Percentiles rank a stretch among this genome's conserved stretches.
Evolutionary conservation across 495 filamentous ascomycete genomes (phyloP).

Genomic region (Talaromyces thailandensis): DNA sequence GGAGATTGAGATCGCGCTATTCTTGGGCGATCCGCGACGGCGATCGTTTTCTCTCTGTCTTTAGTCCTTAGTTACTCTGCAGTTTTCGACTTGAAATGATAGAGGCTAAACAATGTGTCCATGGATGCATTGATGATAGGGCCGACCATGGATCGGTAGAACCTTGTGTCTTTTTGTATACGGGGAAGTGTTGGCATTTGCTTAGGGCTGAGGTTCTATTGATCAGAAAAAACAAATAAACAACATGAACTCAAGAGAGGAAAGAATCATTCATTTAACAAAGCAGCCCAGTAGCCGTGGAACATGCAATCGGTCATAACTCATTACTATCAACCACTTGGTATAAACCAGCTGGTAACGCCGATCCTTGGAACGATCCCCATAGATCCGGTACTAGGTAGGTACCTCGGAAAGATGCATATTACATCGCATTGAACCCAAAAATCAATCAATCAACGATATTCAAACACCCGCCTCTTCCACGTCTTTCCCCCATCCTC

Average conservation of each 20-base stretch:
- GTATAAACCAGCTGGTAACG: background rate
- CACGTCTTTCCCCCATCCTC: constrained; percentile 2
- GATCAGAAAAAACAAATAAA: background rate
- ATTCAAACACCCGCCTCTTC: constrained; percentile 6
- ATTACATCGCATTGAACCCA: background rate
- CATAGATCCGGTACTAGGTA: background rate
- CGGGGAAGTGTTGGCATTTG: background rate
- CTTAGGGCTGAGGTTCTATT: background rate
- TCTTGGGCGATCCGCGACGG: background rate
- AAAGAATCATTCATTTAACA: background rate
- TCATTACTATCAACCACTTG: background rate
- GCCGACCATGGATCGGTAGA: background rate
- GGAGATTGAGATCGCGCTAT: background rate
- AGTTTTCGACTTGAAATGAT: too few relatives aligned
- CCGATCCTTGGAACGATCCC: background rate
- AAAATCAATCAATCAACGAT: background rate
- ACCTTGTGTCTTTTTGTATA: background rate
- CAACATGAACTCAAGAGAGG: background rate
- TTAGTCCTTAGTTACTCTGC: too few relatives aligned
- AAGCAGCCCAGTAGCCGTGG: background rate
- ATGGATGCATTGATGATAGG: background rate
- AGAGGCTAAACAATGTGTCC: too few relatives aligned
- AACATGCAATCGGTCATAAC: background rate
- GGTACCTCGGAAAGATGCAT: background rate
- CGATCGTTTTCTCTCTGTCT: background rate